phyloP scores from a whole-genome alignment of 164 flowering plant species.

The Amborella trichopoda region DNA sequence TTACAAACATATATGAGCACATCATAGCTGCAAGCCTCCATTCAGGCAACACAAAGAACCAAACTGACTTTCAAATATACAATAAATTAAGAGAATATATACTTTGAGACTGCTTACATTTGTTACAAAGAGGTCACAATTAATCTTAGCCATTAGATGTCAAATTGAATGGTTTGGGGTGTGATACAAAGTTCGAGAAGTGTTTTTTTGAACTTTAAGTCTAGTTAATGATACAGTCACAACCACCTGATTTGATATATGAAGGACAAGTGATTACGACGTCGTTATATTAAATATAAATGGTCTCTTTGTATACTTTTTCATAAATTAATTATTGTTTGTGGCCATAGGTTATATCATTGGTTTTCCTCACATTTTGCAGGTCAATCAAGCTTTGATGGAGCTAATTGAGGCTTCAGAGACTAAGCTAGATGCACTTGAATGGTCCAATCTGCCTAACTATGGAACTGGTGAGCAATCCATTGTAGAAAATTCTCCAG shows the following conservation, averaged over 20 bases:
- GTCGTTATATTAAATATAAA: too few species aligned
- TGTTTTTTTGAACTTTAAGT: background rate
- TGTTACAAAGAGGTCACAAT: too few species aligned
- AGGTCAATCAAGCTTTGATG: slow-evolving; percentile 83
- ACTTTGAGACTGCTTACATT: too few species aligned
- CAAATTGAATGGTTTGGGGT: too few species aligned
- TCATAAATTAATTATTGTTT: background rate
- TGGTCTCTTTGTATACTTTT: too few species aligned
- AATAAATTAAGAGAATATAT: too few species aligned
- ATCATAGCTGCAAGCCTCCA: background rate
- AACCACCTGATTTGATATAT: too few species aligned
- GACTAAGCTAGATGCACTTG: slow-evolving; percentile 30
- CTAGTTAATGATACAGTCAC: too few species aligned
- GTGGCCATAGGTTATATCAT: background rate
- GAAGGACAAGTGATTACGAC: too few species aligned
- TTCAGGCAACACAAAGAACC: background rate
- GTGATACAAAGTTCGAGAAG: too few species aligned
- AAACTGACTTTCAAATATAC: background rate
- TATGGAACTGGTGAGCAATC: slow-evolving; percentile 29
- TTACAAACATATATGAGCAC: too few species aligned
- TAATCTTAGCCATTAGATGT: too few species aligned
- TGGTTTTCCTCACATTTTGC: slow-evolving; percentile 9
- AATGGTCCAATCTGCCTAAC: slow-evolving; percentile 65
- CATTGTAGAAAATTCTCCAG: background rate
- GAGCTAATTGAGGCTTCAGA: slow-evolving; percentile 75